phyloP scores from a whole-genome alignment of 2,329 filamentous ascomycete genomes.

The Cryphonectria nitschkei region DNA sequence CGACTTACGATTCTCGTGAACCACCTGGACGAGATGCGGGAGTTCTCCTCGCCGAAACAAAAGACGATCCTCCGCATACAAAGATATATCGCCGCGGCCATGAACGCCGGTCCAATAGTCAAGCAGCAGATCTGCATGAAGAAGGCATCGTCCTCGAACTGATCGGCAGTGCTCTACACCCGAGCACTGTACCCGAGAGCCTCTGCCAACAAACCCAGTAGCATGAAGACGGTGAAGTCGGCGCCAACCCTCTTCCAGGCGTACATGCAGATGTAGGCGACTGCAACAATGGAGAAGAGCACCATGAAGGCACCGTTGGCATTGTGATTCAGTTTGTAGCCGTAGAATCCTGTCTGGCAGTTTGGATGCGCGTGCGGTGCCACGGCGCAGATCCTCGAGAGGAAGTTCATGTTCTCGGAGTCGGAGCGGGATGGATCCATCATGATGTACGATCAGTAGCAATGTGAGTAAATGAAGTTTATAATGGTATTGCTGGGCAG shows the following conservation, averaged over 20 bases:
- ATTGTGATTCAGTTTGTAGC: slow-evolving; percentile 56
- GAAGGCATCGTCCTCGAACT: slow-evolving; percentile 52
- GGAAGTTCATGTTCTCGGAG: background rate
- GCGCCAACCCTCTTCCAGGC: slow-evolving; percentile 50
- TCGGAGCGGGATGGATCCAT: background rate
- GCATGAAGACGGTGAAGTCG: slow-evolving; percentile 57
- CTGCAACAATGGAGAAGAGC: slow-evolving; percentile 51
- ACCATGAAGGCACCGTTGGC: slow-evolving; percentile 57
- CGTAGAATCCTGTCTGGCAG: slow-evolving; percentile 49
- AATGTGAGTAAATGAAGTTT: background rate
- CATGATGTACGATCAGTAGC: background rate
- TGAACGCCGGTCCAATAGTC: slow-evolving; percentile 67
- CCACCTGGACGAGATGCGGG: slow-evolving; percentile 49
- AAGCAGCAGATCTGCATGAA: slow-evolving; percentile 64
- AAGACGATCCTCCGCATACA: slow-evolving; percentile 57
- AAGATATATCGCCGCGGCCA: slow-evolving; percentile 67
- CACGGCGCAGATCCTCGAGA: background rate
- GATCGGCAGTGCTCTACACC: slow-evolving; percentile 57
- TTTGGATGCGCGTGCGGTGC: slow-evolving; percentile 14
- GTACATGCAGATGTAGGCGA: slow-evolving; percentile 47
- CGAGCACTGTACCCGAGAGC: slow-evolving; percentile 63
- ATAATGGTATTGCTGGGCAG: background rate
- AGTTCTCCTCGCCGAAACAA: slow-evolving; percentile 52
- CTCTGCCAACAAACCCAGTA: slow-evolving; percentile 57
- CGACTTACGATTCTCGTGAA: slow-evolving; percentile 53